phyloP scores from a whole-genome alignment of 495 filamentous ascomycete species.

The Hypoxylon subgilvum region DNA sequence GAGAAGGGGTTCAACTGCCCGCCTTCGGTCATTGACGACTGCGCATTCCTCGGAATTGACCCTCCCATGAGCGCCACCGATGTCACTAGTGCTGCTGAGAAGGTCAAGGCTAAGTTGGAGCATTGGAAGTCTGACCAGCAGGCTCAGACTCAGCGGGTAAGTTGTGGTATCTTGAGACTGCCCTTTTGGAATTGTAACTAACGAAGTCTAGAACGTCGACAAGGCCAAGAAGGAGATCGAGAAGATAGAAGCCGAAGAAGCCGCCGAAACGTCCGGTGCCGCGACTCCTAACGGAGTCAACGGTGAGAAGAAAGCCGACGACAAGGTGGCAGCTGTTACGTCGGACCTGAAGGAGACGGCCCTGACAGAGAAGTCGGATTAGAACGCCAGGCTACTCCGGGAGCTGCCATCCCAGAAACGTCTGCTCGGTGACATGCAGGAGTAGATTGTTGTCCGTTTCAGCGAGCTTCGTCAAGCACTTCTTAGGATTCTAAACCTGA shows the following conservation, averaged over 20 bases:
- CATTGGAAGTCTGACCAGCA: constrained; percentile 92
- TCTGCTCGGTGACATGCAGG: neutral
- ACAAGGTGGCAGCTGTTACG: constrained; percentile 51
- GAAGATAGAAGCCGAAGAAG: constrained; percentile 63
- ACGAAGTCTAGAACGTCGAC: constrained; percentile 81
- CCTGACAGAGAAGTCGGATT: constrained; percentile 69
- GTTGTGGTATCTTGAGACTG: constrained; percentile 34
- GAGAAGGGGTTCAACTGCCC: constrained; percentile 77
- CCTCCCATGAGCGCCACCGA: constrained; percentile 84
- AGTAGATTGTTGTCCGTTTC: too few species aligned
- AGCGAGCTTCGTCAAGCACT: constrained; percentile 1
- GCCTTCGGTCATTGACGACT: constrained; percentile 88
- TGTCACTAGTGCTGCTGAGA: constrained; percentile 77
- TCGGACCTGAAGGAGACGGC: constrained; percentile 74
- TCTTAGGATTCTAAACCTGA: neutral
- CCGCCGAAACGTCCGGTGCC: constrained; percentile 43
- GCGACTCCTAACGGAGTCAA: constrained; percentile 49
- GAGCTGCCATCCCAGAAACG: constrained; percentile 41
- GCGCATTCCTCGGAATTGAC: constrained; percentile 79
- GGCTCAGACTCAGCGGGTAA: constrained; percentile 87
- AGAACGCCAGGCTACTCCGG: constrained; percentile 40
- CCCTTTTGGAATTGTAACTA: constrained; percentile 38
- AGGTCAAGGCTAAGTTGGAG: constrained; percentile 88
- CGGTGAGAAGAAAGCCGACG: constrained; percentile 46
- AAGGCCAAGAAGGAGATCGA: constrained; percentile 71